Evolutionary conservation across 495 filamentous ascomycete genomes (phyloP).

Genomic region (Penicillium angulare): DNA sequence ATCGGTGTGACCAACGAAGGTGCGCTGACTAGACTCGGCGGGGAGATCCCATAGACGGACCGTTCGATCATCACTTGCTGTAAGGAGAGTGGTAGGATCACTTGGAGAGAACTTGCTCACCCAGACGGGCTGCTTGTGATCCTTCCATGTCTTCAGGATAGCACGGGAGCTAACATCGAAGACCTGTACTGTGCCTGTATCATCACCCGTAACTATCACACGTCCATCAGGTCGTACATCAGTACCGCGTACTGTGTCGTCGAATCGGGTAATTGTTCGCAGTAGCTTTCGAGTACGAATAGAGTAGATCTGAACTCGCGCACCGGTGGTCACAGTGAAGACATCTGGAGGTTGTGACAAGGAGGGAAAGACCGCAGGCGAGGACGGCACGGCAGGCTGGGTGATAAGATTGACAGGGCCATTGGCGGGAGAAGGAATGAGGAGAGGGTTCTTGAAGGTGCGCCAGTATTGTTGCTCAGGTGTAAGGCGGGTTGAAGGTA

Average conservation of each 20-base stretch:
- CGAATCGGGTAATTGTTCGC: conserved; percentile 90
- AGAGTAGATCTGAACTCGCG: conserved; percentile 88
- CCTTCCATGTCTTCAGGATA: conserved; percentile 92
- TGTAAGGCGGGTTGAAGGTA: conserved; percentile 54
- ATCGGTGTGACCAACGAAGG: conserved; percentile 85
- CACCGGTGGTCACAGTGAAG: conserved; percentile 90
- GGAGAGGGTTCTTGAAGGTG: conserved; percentile 82
- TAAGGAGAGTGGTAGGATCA: conserved; percentile 81
- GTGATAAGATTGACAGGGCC: conserved; percentile 86
- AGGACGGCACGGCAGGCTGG: conserved; percentile 59
- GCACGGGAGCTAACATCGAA: conserved; percentile 88
- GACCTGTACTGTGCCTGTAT: conserved; percentile 85
- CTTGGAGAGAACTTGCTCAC: conserved; percentile 82
- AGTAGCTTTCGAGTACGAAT: conserved; percentile 82
- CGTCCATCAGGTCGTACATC: conserved; percentile 86
- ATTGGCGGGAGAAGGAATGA: conserved; percentile 81
- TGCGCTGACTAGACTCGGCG: conserved; percentile 66
- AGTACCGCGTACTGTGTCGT: conserved; percentile 81
- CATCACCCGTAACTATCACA: conserved; percentile 86
- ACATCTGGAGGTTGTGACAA: conserved; percentile 59
- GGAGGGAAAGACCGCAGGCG: conserved; percentile 44
- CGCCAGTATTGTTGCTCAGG: conserved; percentile 95
- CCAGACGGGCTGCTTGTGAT: conserved; percentile 95
- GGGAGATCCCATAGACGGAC: conserved; percentile 94
- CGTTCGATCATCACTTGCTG: conserved; percentile 83